Base-by-base conservation (phyloP, 495 filamentous ascomycete genomes). In the Saxophila tyrrhenica region DNA sequence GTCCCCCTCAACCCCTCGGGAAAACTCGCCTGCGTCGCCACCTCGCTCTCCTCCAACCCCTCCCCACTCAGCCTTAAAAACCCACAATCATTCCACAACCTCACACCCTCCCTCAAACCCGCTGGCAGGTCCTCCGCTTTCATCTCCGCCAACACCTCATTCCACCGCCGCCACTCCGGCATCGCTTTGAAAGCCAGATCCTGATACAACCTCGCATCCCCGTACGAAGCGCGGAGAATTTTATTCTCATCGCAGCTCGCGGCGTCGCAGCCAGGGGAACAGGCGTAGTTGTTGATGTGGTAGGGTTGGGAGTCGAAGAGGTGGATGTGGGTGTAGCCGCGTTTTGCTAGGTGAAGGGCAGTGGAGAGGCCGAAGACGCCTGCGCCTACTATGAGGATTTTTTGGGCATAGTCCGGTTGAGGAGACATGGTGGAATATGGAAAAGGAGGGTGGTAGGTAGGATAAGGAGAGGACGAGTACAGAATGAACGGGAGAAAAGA, bases 201-300 rank as follows among this genome's bases (percentile, higher is more conserved):
- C 0, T 73, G 72, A 35, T 80, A 80, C 50, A 78, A 76, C 3
- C 67, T 56, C 15, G 17, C 67, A 59, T 78, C 75, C 45, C 77
- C 75, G 58, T 80, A 79, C 48, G 79, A 75, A 11, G 73, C 73
- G 7, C 77, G 70, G 20, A 79, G 61, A 46, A 79, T 78, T 65
- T 80, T 79, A 59, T 78, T 80, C 25, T 77, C 55, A 56, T 80
- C 75, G 53, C 72, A 71, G 24, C 69, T 74, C 8, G 76, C 76
- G 0, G 73, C 75, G 42, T 60, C 54, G 22, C 41, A 50, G 22
- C 54, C 54, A 13, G 51, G 15, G 25, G 29, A 50, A 32, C 21
- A 56, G 1, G 54, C 25, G 25, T 50, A 56, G 24, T 23, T 22
- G 32, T 42, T 50, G 15, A 50, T 13, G n/a, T 56, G 20, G 24